phyloP scores from a whole-genome alignment of 768 basidiomycete genomes.

The Mycena maculata region DNA sequence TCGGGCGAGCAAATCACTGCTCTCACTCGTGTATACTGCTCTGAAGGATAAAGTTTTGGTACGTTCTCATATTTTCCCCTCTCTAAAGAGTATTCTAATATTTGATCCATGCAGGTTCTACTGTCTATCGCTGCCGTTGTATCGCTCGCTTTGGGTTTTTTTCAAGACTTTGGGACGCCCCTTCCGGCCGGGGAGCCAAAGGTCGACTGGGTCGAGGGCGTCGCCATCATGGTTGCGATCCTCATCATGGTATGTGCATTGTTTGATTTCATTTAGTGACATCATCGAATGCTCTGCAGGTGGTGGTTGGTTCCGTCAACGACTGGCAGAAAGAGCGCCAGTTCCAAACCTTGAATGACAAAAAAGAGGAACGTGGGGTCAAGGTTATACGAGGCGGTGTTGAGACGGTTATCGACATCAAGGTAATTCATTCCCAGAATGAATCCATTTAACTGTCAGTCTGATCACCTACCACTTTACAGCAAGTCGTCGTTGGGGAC shows the following conservation, averaged over 20 bases:
- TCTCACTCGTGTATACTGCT: constrained; percentile 86
- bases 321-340: constrained; percentile 99
- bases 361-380: constrained; percentile 93
- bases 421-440: constrained; percentile 59
- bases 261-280: neutral
- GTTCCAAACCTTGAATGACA: constrained; percentile 91
- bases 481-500: constrained; percentile 96
- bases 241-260: constrained; percentile 70
- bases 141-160: constrained; percentile 93
- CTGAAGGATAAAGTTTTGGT: constrained; percentile 93
- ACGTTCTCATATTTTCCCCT: constrained; percentile 43
- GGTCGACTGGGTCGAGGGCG: constrained; percentile 98
- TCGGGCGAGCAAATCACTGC: constrained; percentile 74
- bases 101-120: constrained; percentile 67
- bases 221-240: constrained; percentile 83
- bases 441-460: constrained; percentile 25
- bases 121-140: constrained; percentile 93
- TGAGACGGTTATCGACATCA: constrained; percentile 83
- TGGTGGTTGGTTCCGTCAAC: constrained; percentile 92
- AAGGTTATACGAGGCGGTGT: constrained; percentile 82
- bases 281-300: constrained; percentile 52
- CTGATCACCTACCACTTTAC: constrained; percentile 34
- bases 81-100: neutral
- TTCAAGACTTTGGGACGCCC: constrained; percentile 89
- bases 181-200: constrained; percentile 70